These are phyloP conservation scores for Haplographium delicatum DNA, from an alignment of 495 filamentous ascomycete species.

Conservation along the genomic window DNA sequence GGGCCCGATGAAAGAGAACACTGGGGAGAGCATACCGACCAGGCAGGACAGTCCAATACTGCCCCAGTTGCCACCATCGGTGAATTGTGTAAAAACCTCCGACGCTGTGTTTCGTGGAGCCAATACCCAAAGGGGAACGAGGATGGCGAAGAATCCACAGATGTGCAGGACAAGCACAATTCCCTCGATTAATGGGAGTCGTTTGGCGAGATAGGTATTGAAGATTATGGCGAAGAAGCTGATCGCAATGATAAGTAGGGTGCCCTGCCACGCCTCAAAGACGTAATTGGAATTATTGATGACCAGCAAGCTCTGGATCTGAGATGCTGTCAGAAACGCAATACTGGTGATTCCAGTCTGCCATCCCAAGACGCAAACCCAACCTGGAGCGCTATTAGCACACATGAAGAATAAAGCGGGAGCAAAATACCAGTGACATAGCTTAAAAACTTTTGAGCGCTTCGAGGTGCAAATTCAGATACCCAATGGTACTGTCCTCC, in stretches of 20 bases:
- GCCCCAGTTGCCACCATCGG: constrained; percentile 35
- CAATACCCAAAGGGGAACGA: constrained; percentile 34
- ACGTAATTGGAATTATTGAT: constrained; percentile 38
- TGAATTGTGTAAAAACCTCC: constrained; percentile 42
- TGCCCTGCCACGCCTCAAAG: constrained; percentile 42
- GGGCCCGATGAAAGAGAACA: constrained; percentile 30
- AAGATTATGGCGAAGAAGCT: constrained; percentile 24
- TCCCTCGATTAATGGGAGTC: constrained; percentile 40
- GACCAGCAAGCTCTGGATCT: constrained; percentile 42
- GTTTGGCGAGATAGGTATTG: constrained; percentile 38
- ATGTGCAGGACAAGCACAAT: constrained; percentile 36
- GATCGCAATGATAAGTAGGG: constrained; percentile 39
- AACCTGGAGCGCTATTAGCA: constrained; percentile 41
- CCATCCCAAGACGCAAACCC: constrained; percentile 60
- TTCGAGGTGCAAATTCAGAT: constrained; percentile 49
- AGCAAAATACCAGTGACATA: constrained; percentile 51
- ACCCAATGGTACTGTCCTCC: constrained; percentile 57
- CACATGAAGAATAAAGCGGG: too few species aligned
- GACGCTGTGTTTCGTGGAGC: constrained; percentile 25
- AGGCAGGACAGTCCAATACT: constrained; percentile 37
- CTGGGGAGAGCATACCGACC: constrained; percentile 35
- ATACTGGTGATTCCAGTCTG: constrained; percentile 52
- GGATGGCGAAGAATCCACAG: constrained; percentile 37
- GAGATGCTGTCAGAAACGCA: constrained; percentile 37
- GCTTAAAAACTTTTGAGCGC: constrained; percentile 50